Evolutionary conservation across 768 basidiomycete species (phyloP).

Genomic region (Calocybe gangraenosa): DNA sequence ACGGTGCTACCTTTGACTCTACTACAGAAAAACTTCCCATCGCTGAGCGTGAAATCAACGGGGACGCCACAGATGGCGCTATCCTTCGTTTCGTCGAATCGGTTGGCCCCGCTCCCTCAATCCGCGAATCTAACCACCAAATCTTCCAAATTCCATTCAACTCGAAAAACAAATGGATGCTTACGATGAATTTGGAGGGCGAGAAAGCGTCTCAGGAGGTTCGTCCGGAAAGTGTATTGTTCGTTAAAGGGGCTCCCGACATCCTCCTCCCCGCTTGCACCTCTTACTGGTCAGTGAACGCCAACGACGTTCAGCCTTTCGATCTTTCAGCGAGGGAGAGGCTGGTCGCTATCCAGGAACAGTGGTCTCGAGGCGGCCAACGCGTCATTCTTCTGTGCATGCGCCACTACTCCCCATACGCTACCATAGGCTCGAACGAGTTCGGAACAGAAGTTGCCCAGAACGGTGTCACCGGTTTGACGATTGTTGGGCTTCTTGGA

Average conservation of each 20-base stretch:
- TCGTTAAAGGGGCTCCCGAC: conserved; percentile 61
- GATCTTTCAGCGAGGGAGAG: conserved; percentile 17
- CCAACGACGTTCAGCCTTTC: conserved; percentile 25
- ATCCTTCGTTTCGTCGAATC: conserved; percentile 44
- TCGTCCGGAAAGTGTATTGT: conserved; percentile 26
- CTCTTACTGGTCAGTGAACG: conserved; percentile 12
- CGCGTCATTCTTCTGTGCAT: conserved; percentile 47
- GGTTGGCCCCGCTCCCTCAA: conserved; percentile 16
- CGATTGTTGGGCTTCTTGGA: conserved; percentile 47
- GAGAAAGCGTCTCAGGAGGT: background rate
- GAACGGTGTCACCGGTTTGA: conserved; percentile 32
- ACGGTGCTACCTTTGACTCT: conserved; percentile 48
- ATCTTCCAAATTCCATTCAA: conserved; percentile 39
- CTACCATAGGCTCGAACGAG: conserved; percentile 16
- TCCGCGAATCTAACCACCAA: conserved; percentile 19
- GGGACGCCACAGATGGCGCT: conserved; percentile 52
- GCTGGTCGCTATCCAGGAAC: conserved; percentile 27
- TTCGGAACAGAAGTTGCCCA: conserved; percentile 35
- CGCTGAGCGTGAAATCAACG: conserved; percentile 31
- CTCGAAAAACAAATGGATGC: conserved; percentile 58
- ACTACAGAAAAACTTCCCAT: conserved; percentile 18
- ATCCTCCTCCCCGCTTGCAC: conserved; percentile 40
- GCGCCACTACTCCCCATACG: conserved; percentile 21
- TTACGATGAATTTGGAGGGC: conserved; percentile 31
- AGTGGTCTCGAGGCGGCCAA: conserved; percentile 46